These are phyloP conservation scores for Globisporangium acanthophoron DNA, from an alignment of 352 stramenopile genomes.

Conservation along the genomic window DNA sequence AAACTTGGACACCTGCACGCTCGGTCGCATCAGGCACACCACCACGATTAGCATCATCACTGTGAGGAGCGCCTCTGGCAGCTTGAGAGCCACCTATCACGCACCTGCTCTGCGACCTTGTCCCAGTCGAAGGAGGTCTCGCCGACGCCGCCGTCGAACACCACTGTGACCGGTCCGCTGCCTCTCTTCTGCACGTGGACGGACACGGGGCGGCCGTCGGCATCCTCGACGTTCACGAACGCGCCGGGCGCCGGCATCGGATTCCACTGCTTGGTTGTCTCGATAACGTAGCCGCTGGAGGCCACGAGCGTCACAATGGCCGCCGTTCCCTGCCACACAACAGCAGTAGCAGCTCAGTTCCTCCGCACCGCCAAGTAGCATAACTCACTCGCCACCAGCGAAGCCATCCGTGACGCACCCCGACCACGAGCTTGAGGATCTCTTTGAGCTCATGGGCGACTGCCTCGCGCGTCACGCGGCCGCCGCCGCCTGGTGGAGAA, in stretches of 20 bases:
- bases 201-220: slow-evolving; percentile 28
- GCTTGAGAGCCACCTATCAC: neutral
- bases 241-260: slow-evolving; percentile 38
- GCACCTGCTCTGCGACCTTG: slow-evolving; percentile 47
- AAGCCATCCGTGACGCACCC: slow-evolving; percentile 17
- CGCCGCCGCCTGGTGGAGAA: neutral
- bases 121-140: slow-evolving; percentile 85
- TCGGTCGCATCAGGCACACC: neutral
- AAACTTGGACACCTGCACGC: slow-evolving; percentile 28
- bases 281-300: slow-evolving; percentile 61
- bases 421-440: slow-evolving; percentile 58
- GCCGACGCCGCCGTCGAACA: slow-evolving; percentile 72
- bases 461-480: slow-evolving; percentile 33
- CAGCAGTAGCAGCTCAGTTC: neutral
- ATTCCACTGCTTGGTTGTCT: slow-evolving; percentile 59
- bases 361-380: no score
- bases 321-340: slow-evolving; percentile 25
- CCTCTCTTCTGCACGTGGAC: slow-evolving; percentile 52
- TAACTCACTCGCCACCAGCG: no score
- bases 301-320: slow-evolving; percentile 35
- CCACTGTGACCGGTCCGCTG: slow-evolving; percentile 44
- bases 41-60: neutral
- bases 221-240: slow-evolving; percentile 37
- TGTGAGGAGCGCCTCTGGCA: no score
- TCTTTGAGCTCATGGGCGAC: slow-evolving; percentile 50